A percentile compares a stretch with the other conserved stretches of the same genome.
phyloP scores from a whole-genome alignment of 257 asterid genomes.

The Cordia subcordata region DNA sequence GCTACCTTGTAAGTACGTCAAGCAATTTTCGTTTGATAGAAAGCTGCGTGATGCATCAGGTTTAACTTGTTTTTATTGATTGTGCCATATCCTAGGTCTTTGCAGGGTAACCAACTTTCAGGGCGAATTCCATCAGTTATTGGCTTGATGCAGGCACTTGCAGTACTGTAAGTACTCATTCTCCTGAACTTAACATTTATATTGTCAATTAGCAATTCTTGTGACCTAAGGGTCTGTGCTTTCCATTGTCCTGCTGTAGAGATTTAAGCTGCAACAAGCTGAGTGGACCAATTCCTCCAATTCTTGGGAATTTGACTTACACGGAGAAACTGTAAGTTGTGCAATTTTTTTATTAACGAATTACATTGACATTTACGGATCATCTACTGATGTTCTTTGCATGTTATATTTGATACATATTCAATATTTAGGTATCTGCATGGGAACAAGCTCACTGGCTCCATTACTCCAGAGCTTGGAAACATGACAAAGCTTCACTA shows the following conservation, averaged over 20 bases:
- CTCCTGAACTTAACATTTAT: background rate
- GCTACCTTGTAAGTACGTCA: conserved; percentile 78
- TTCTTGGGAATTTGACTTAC: conserved; percentile 87
- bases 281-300: conserved; percentile 85
- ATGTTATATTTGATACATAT: background rate
- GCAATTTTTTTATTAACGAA: background rate
- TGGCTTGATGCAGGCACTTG: conserved; percentile 99
- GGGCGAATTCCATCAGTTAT: conserved; percentile 88
- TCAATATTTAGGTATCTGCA: conserved; percentile 67
- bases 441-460: conserved; percentile 78
- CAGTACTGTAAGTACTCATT: conserved; percentile 67
- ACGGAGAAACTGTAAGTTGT: conserved; percentile 82
- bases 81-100: conserved; percentile 24
- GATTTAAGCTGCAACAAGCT: conserved; percentile 83
- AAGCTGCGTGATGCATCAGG: background rate
- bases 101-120: conserved; percentile 58
- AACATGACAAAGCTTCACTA: conserved; percentile 96
- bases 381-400: background rate
- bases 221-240: background rate
- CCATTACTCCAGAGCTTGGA: conserved; percentile 92
- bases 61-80: too few relatives aligned
- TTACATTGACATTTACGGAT: background rate
- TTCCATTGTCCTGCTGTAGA: conserved; percentile 23
- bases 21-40: background rate
- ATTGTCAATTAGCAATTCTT: background rate